Base-by-base conservation (phyloP, 2,329 filamentous ascomycete genomes). In the Aquanectria penicillioides region DNA sequence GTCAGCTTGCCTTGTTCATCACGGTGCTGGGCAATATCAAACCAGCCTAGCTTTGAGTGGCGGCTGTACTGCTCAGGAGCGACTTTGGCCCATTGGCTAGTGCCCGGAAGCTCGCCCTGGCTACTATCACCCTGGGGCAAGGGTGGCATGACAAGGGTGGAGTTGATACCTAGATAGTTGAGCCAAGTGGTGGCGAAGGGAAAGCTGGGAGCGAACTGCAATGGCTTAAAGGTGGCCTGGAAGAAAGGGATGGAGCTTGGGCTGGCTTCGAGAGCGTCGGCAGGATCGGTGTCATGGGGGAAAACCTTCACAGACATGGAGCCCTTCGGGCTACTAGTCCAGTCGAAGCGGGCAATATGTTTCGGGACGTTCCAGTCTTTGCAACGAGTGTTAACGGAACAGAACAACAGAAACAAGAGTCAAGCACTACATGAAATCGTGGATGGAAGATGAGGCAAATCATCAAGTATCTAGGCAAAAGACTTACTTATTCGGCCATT, bases 341-440 rank as follows among this genome's bases (percentile, higher is more conserved):
- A 86, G 12, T 77, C 75, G 65, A 86, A 86, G 10, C 73, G 73
- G 29, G 83, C 83, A 12, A 85, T 76, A 54, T 85, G 82, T 63
- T 86, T 86, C 11, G 83, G 82, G 25, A 83, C 80, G 64, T 83
- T 84, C 83, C 82, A 86, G 60, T 84, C 81, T 82, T 12, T 2
- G 17, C 23, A 13, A 9, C 5, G 33, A 23, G 4, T 4, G 25
- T 66, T 29, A 61, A 41, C 41, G n/a, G n/a, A n/a, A n/a, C n/a
- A n/a, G n/a, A n/a, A n/a, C n/a, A n/a, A n/a, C n/a, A n/a, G n/a
- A n/a, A n/a, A n/a, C n/a, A n/a, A n/a, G n/a, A n/a, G n/a, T n/a
- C n/a, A n/a, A n/a, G n/a, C n/a, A n/a, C n/a, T n/a, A n/a, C n/a
- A n/a, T n/a, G n/a, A n/a, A n/a, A n/a, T n/a, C n/a, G n/a, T n/a